Conservation (phyloP, 306 rosid genomes). For the Quillaja saponaria region DNA sequence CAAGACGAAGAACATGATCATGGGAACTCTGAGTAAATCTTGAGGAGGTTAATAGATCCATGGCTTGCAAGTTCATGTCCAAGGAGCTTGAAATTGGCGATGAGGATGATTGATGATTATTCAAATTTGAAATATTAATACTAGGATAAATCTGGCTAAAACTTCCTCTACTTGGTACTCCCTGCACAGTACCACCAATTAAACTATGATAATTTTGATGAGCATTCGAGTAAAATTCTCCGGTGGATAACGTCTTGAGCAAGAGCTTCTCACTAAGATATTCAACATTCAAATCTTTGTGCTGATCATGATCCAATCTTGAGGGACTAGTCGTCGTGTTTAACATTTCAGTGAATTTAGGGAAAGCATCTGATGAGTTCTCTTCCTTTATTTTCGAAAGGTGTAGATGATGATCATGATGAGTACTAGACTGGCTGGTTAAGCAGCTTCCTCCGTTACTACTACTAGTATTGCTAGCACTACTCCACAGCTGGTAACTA, state of each 20-base stretch:
- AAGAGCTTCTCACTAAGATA: constrained; percentile 54
- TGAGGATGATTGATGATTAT: constrained; percentile 20
- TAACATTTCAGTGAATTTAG: constrained; percentile 61
- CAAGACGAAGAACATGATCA: constrained; percentile 33
- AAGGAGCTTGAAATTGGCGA: constrained; percentile 37
- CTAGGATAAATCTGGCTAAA: constrained; percentile 79
- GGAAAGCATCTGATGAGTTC: constrained; percentile 43
- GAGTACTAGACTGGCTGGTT: constrained; percentile 26
- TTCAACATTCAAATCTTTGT: constrained; percentile 39
- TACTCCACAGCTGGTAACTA: too few species aligned
- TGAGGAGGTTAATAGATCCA: constrained; percentile 45
- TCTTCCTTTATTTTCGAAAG: constrained; percentile 48
- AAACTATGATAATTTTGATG: constrained; percentile 14
- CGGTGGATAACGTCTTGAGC: constrained; percentile 50
- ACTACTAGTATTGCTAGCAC: too few species aligned
- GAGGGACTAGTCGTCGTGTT: constrained; percentile 26
- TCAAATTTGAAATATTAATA: constrained; percentile 61
- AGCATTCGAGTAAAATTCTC: constrained; percentile 22
- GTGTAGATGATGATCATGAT: constrained; percentile 24
- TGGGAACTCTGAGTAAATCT: constrained; percentile 35
- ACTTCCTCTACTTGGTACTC: constrained; percentile 39
- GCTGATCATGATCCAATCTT: constrained; percentile 25
- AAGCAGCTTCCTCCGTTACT: constrained; percentile 29
- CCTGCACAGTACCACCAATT: not conserved
- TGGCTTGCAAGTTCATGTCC: constrained; percentile 49